A percentile compares a stretch with the other conserved stretches of the same genome.
Conservation (phyloP, 176 grass and related monocot species). For the Carex scoparia region DNA sequence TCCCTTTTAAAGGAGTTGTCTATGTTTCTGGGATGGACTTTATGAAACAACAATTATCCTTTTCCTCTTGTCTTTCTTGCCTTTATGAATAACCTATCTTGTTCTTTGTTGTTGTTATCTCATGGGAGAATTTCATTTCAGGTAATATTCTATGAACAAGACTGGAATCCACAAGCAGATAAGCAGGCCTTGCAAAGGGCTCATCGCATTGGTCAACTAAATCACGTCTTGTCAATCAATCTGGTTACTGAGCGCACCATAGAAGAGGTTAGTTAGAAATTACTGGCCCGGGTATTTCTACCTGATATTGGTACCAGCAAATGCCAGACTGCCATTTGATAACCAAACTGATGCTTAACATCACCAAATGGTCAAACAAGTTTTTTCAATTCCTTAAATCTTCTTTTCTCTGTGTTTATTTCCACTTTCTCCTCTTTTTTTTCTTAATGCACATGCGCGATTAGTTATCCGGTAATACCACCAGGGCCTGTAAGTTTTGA, state of each 20-base stretch:
- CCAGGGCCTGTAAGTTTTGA: not conserved
- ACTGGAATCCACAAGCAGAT: slow-evolving; percentile 96
- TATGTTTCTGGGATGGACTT: not conserved
- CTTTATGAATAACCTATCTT: not conserved
- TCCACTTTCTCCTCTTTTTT: not conserved
- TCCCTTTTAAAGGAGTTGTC: not conserved
- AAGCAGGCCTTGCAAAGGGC: slow-evolving; percentile 94
- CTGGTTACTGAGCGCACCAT: slow-evolving; percentile 76
- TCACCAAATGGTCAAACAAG: not conserved
- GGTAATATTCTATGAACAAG: slow-evolving; percentile 99
- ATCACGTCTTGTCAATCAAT: slow-evolving; percentile 92
- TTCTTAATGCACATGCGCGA: not conserved
- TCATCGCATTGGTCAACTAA: slow-evolving; percentile 94
- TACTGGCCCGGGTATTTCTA: not conserved
- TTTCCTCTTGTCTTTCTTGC: not conserved
- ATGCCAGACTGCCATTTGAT: not conserved
- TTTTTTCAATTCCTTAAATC: not conserved
- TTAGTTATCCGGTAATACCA: not conserved
- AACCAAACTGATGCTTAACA: not conserved
- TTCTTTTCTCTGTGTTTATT: slow-evolving; percentile 14
- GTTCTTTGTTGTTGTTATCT: not conserved
- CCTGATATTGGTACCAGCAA: not conserved
- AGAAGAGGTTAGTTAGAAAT: slow-evolving; percentile 62
- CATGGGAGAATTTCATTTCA: slow-evolving; percentile 19
- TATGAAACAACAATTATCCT: not conserved